Evolutionary conservation across 2,329 filamentous ascomycete species (phyloP), one percentile per base, ranked within the genome.

Genomic region (Apiospora phragmitis): DNA sequence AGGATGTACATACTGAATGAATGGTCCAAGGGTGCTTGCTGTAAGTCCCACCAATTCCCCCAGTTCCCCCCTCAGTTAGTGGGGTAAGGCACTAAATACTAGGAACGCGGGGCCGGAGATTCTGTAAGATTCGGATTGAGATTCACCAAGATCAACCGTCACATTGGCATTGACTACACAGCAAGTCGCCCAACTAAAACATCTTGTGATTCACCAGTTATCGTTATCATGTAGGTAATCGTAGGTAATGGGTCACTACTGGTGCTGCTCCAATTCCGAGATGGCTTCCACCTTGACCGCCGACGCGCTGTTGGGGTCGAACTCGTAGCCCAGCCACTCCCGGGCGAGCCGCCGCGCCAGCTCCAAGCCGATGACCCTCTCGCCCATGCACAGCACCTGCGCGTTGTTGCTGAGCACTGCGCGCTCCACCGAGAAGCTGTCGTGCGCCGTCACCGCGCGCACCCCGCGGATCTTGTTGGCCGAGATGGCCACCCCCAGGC

Each of bases 391-490:
- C 72, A 97, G 83, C 42, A 97, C 93, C 83, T 97, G 94, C 3
- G 93, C 93, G 79, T 97, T 91, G 81, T 97, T 97, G 83, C 92
- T 94, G 77, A 95, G 83, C 14, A 97, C 88, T 26, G 92, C 90
- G 67, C 93, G 85, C 86, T 97, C 94, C 7, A 97, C 93, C 70
- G 88, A 91, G 85, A 95, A 97, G 74, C 90, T 91, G 79, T 97
- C 94, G 80, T 97, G 94, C 1, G 94, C 94, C 6, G 94, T 97
- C 24, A 97, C 94, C n/a, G 94, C 94, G 32, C 94, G 86, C 72
- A 97, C 90, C 7, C 94, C 94, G 70, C 90, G 91, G 74, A 97
- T 90, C 81, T 97, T 97, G 86, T 97, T 97, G 74, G 94, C 94
- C n/a, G 89, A 85, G 79, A 97, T 97, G 76, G 94, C 94, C 9